Percentiles rank a stretch among this genome's conserved stretches.
Conservation (phyloP, 2,329 filamentous ascomycete genomes). For the Thielaviopsis ethacetica region DNA sequence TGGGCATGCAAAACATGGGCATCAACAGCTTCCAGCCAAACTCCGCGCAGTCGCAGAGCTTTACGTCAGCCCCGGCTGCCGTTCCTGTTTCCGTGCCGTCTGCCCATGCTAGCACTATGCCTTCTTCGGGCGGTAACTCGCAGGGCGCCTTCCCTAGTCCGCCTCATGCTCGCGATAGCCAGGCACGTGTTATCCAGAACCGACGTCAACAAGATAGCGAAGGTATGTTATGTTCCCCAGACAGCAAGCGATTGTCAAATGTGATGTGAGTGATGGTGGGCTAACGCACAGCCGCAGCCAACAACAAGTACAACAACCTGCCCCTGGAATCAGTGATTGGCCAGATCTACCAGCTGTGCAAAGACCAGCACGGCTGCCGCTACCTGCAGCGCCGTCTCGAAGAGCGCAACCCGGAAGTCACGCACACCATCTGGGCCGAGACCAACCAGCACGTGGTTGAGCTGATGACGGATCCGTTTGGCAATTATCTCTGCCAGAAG, state of each 20-base stretch:
- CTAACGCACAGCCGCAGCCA: constrained; percentile 26
- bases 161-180: constrained; percentile 50
- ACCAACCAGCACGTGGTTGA: constrained; percentile 89
- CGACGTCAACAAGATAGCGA: constrained; percentile 60
- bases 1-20: constrained; percentile 36
- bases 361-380: constrained; percentile 94
- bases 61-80: background rate
- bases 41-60: constrained; percentile 1
- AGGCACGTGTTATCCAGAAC: constrained; percentile 58
- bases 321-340: constrained; percentile 66
- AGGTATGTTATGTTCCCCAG: constrained; percentile 33
- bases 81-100: no score
- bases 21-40: constrained; percentile 28
- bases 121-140: background rate
- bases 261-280: no score
- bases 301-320: constrained; percentile 70
- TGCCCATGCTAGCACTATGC: background rate
- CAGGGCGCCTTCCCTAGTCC: constrained; percentile 8
- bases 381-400: constrained; percentile 96
- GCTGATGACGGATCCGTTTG: constrained; percentile 97
- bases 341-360: constrained; percentile 80
- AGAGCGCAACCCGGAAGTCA: constrained; percentile 64
- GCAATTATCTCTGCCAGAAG: constrained; percentile 99
- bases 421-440: constrained; percentile 88
- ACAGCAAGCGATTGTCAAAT: no score